Evolutionary conservation across 2,329 filamentous ascomycete genomes (phyloP), one percentile per base, ranked within the genome.

Genomic region (Talaromyces albobiverticillius): DNA sequence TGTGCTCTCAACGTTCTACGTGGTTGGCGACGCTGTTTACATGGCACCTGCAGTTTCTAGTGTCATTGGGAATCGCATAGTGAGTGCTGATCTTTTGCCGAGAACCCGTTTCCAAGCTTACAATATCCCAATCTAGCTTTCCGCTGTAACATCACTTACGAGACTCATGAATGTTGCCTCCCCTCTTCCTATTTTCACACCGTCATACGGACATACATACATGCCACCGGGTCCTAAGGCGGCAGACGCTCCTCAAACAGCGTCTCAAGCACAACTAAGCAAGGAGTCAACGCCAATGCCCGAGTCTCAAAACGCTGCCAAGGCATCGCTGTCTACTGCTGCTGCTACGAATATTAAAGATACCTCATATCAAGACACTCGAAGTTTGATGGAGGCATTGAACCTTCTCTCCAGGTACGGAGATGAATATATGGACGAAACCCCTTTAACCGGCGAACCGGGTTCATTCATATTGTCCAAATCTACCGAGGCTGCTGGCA

Each of bases 401-500:
- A 69, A 65, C 32, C 72, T 85, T 31, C 76, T 79, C 22, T 70
- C 79, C 11, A 70, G 71, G 7, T 84, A 81, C 62, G 80, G 77
- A 13, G 77, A 83, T 59, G 83, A 86, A 58, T 86, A 77, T 68
- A 82, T 82, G 73, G 84, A 87, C 64, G 83, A 86, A 61, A 84
- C 80, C 56, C 82, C 84, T 0, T 69, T 87, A 13, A 72, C 79
- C 7, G 84, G 84, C 46, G 84, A 86, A 63, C 84, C 84, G 0
- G 84, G 84, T 26, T 78, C 77, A 4, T 85, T 87, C 60, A 79
- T 82, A 51, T 76, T 85, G 59, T 76, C 76, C 6, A 75, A 72
- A 50, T 60, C 62, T 5, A 69, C 64, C 7, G 73, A 75, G 38
- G 51, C 59, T 14, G 62, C 60, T 9, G 51, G 56, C 31, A 46